Evolutionary conservation across 2,329 filamentous ascomycete species (phyloP), one percentile per base, ranked within the genome.

Genomic region (Gnomoniopsis sp.): DNA sequence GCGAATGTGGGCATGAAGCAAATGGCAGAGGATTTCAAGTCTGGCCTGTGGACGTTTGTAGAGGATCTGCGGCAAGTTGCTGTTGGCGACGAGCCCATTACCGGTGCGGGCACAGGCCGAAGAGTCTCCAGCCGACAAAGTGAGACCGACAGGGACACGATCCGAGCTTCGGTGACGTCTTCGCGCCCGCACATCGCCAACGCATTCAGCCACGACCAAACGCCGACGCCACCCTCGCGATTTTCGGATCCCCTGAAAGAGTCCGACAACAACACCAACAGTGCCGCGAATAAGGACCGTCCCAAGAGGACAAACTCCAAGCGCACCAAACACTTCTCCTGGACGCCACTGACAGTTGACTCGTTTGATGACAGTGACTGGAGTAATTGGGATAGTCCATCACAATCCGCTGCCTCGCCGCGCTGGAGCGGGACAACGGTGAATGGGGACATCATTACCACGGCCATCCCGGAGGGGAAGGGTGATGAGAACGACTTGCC

Each of bases 31-130:
- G 95, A 97, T 73, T 87, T 99, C 72, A 91, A 88, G 70, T 86
- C 95, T 53, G 93, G 95, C 2, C 77, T 99, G 51, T 93, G 90
- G 86, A 96, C 91, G 1, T 99, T 99, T 73, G 86, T 96, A 60
- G 95, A 98, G 71, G 95, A 99, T 70, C 86, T 99, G 50, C 84
- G 93, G 65, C 95, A 98, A 74, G 96, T 93, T 15, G 96, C 95
- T 0, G 92, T 99, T 7, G 95, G 95, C 23, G 95, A 99, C 56
- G 95, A 99, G 75, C 90, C 87, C 17, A 85, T 91, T 63, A 86
- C 80, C 61, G 87, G 85, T 15, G 61, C 53, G 15, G 64, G 66
- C 12, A 44, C 57, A 3, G 64, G 67, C 41, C 62, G 60, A 14
- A 56, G 60, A 15, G 57, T 49, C 14, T 57, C 60, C 41, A 44